These are phyloP conservation scores for Trichoderma lentiforme DNA, from an alignment of 2,329 filamentous ascomycete species.

Conservation along the genomic window DNA sequence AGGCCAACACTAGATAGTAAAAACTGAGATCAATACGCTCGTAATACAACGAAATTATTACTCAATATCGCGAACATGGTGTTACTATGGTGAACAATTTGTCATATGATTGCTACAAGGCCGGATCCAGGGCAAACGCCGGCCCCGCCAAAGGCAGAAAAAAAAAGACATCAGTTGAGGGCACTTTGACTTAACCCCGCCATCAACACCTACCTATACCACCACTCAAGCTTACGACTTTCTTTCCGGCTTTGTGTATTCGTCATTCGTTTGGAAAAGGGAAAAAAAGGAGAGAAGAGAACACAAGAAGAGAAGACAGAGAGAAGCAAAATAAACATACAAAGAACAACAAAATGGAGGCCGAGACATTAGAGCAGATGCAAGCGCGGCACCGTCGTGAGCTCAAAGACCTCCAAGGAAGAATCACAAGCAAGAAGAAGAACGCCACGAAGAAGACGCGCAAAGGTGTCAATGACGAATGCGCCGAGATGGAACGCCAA, in stretches of 20 bases:
- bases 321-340: neutral
- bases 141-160: neutral
- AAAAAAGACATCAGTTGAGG: neutral
- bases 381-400: constrained; percentile 83
- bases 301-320: neutral
- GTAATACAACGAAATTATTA: neutral
- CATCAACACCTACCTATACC: neutral
- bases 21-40: neutral
- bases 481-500: constrained; percentile 64
- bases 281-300: neutral
- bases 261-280: neutral
- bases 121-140: neutral
- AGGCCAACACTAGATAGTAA: neutral
- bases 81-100: neutral
- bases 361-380: constrained; percentile 68
- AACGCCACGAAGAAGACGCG: constrained; percentile 84
- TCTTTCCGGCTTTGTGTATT: neutral
- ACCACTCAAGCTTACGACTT: neutral
- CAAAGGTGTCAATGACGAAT: constrained; percentile 73
- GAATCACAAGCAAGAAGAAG: constrained; percentile 94
- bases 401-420: constrained; percentile 77
- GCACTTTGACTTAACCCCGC: constrained; percentile 1
- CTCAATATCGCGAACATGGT: neutral
- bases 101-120: neutral
- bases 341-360: constrained; percentile 26